A percentile compares a stretch with the other conserved stretches of the same genome.
phyloP scores from a whole-genome alignment of 768 basidiomycete genomes.

The Mycena crocata region DNA sequence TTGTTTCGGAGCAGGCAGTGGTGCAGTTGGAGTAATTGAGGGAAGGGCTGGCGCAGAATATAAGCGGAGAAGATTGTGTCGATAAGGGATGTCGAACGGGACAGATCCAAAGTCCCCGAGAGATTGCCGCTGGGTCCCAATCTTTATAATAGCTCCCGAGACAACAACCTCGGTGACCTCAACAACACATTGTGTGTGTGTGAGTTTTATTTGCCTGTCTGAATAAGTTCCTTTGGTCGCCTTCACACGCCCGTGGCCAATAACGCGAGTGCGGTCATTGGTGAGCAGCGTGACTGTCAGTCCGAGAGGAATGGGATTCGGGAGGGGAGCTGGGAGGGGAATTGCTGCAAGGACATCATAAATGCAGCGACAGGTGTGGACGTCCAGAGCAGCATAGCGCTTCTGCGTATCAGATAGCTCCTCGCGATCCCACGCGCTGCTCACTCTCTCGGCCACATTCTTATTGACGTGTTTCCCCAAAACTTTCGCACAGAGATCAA shows the following conservation, averaged over 20 bases:
- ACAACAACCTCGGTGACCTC: slow-evolving; percentile 9
- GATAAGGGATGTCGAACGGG: not conserved
- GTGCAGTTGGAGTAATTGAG: too few relatives aligned
- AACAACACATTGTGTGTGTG: slow-evolving; percentile 33
- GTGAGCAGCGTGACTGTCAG: not conserved
- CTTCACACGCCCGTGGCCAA: not conserved
- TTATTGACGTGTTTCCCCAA: slow-evolving; percentile 38
- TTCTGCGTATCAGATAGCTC: not conserved
- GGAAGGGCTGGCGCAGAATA: too few relatives aligned
- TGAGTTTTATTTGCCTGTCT: slow-evolving; percentile 13
- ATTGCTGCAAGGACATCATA: not conserved
- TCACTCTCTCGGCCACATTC: slow-evolving; percentile 33
- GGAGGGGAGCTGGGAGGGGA: not conserved
- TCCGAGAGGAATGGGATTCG: not conserved
- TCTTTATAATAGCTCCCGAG: not conserved
- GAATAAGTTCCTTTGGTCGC: not conserved
- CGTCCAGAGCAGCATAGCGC: slow-evolving; percentile 4
- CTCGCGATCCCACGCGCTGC: slow-evolving; percentile 19
- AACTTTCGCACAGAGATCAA: slow-evolving; percentile 44
- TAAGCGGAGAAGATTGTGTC: not conserved
- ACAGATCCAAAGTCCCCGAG: not conserved
- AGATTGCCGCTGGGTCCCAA: not conserved
- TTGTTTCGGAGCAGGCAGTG: too few relatives aligned
- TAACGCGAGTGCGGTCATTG: too few relatives aligned
- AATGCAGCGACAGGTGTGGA: not conserved